These are phyloP conservation scores for Terfezia claveryi DNA, from an alignment of 495 filamentous ascomycete species.

Conservation along the genomic window DNA sequence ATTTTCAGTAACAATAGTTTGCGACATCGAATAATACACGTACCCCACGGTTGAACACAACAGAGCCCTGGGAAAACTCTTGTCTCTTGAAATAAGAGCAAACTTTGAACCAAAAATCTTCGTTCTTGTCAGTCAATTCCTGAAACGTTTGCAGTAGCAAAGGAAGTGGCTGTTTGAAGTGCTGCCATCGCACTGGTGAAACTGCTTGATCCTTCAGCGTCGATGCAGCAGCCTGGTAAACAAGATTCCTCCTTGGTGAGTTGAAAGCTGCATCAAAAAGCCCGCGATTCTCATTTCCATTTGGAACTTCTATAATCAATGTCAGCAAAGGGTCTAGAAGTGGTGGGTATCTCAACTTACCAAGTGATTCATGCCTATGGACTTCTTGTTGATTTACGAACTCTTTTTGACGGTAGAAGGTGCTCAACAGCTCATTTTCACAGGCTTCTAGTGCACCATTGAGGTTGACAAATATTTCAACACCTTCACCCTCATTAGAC, in stretches of 20 bases:
- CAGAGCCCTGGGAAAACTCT: slow-evolving; percentile 41
- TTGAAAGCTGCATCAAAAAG: slow-evolving; percentile 34
- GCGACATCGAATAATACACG: slow-evolving; percentile 17
- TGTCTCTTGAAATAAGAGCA: slow-evolving; percentile 48
- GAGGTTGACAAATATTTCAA: slow-evolving; percentile 64
- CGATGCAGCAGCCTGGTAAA: slow-evolving; percentile 53
- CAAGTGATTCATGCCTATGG: not conserved
- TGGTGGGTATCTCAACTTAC: not conserved
- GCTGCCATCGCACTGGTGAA: slow-evolving; percentile 44
- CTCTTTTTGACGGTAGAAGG: slow-evolving; percentile 37
- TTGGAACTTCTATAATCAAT: slow-evolving; percentile 14
- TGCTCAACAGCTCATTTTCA: slow-evolving; percentile 82
- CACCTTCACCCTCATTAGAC: slow-evolving; percentile 33
- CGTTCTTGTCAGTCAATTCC: slow-evolving; percentile 56
- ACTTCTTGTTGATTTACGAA: not conserved
- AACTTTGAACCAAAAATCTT: slow-evolving; percentile 82
- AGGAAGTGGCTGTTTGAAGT: slow-evolving; percentile 69
- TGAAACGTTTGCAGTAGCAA: slow-evolving; percentile 86
- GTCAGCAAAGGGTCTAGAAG: slow-evolving; percentile 6
- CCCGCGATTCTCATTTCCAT: slow-evolving; percentile 1
- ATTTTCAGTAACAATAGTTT: no score
- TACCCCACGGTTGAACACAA: slow-evolving; percentile 55
- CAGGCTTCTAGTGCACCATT: slow-evolving; percentile 85
- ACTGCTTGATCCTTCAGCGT: slow-evolving; percentile 40
- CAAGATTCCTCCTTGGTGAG: slow-evolving; percentile 57